Evolutionary conservation across 345 rosid genomes (phyloP), one percentile per base, ranked within the genome.

Genomic region (Brassica nigra): DNA sequence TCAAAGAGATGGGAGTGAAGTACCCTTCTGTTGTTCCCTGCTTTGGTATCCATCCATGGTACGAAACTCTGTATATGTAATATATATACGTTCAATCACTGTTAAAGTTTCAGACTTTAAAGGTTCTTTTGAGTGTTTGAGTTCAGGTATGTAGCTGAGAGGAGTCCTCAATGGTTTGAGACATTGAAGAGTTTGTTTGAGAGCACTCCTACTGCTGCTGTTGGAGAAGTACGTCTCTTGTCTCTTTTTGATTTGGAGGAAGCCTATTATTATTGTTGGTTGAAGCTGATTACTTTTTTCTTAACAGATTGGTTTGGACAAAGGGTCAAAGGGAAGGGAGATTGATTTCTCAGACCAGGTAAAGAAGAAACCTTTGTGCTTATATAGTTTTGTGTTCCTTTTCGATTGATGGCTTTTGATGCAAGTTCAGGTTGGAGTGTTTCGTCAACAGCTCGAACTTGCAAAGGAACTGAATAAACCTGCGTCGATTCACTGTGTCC

Each of bases 11-110:
- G 94, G 86, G 89, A 1, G 86, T 74, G 2, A 81, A 70, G 10
- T 85, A 90, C 79, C 86, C 94, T 70, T 88, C 87, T 85, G 90
- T 88, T 39, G 78, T 91, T 62, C 99, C 98, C n/a, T 91, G 93
- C 85, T 95, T 88, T 76, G 98, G 97, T 2, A 86, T 95, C 18
- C 99, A 95, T 83, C 99, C 99, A 23, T 89, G 98, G 99, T 93
- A 70, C 36, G 36, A 39, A 57, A 54, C 54, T 37, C 18, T 57
- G 9, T 62, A 0, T 49, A 15, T 68, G 0, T 29, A 39, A 11
- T n/a, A 14, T 11, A 30, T 6, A 0, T 44, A 20, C 11, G 1
- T 58, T 23, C 16, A 44, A 1, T 61, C 16, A 61, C 71, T 63
- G 11, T 4, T 36, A 36, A 71, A 77, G 7, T 28, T 81, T 27